Evolutionary conservation across 2,329 filamentous ascomycete genomes (phyloP), one percentile per base, ranked within the genome.

Genomic region (Chrysoporthe deuterocubensis): DNA sequence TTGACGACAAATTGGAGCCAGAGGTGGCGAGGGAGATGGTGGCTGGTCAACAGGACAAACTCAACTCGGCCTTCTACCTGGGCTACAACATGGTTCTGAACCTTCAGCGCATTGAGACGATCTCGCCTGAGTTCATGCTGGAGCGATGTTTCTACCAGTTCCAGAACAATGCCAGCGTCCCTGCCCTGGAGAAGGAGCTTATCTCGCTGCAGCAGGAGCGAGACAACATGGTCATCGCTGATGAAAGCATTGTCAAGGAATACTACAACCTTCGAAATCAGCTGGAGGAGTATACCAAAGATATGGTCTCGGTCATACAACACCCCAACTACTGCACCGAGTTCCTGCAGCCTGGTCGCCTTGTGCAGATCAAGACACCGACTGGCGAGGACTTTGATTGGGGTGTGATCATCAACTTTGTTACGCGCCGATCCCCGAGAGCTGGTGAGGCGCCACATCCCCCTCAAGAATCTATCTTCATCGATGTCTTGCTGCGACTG

Each of bases 1-100:
- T 99, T 70, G 92, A 96, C 76, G 92, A 96, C 78, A 93, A 96
- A 81, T 95, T 99, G 83, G 96, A 99, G 75, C 96, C 96, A 1
- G 89, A 93, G 2, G 90, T 91, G n/a, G 95, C 96, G 54, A 97
- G 97, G 80, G 90, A 92, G 71, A 97, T 99, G 73, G 96, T 99
- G 14, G 93, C 96, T 64, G 96, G 96, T 72, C 92, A 97, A 76
- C 96, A 99, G 78, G 96, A 99, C 79, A 94, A 94, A 73, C 89
- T 99, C 42, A 98, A 98, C 80, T 98, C 96, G 3, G 96, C 96
- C 1, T 99, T 99, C 81, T 93, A 99, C 77, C 86, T 99, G 18
- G 94, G 96, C 43, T 99, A 99, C 84, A 99, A 99, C 82, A 99
- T 99, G 96, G 93, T 99, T 76, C 85, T 99, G 67, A 99, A 99